phyloP scores from a whole-genome alignment of 495 filamentous ascomycete species.

The Friedmanniomyces endolithicus region DNA sequence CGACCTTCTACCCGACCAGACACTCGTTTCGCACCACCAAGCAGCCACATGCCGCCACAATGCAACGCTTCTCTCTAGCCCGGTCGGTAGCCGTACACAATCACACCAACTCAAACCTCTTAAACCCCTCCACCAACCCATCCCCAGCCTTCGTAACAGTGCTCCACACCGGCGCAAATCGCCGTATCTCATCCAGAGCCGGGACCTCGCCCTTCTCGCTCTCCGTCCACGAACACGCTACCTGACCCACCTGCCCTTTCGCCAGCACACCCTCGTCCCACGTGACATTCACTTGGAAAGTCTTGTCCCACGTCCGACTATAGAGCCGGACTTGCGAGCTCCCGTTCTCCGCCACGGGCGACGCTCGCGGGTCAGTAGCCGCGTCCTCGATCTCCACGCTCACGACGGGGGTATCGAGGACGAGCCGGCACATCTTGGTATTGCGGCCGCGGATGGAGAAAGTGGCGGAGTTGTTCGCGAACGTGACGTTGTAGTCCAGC shows the following conservation, averaged over 20 bases:
- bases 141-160: conserved; percentile 60
- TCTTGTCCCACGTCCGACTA: conserved; percentile 60
- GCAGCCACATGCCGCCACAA: no score
- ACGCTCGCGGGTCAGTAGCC: conserved; percentile 41
- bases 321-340: conserved; percentile 51
- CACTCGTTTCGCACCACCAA: no score
- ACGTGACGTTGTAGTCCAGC: conserved; percentile 47
- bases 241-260: conserved; percentile 48
- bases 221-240: conserved; percentile 82
- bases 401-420: conserved; percentile 49
- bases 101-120: conserved; percentile 29
- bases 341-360: conserved; percentile 40
- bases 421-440: conserved; percentile 57
- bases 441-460: conserved; percentile 52
- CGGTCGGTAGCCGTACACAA: neutral
- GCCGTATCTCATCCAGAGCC: conserved; percentile 67
- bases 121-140: conserved; percentile 68
- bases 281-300: conserved; percentile 64
- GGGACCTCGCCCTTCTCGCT: conserved; percentile 63
- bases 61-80: no score
- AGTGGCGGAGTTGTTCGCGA: conserved; percentile 32
- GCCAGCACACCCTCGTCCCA: conserved; percentile 42
- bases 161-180: conserved; percentile 68
- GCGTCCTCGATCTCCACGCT: conserved; percentile 49
- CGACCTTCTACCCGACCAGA: no score